Percentiles rank a stretch among this genome's conserved stretches.
phyloP scores from a whole-genome alignment of 805 yeast species.

The Pichia manshurica region DNA sequence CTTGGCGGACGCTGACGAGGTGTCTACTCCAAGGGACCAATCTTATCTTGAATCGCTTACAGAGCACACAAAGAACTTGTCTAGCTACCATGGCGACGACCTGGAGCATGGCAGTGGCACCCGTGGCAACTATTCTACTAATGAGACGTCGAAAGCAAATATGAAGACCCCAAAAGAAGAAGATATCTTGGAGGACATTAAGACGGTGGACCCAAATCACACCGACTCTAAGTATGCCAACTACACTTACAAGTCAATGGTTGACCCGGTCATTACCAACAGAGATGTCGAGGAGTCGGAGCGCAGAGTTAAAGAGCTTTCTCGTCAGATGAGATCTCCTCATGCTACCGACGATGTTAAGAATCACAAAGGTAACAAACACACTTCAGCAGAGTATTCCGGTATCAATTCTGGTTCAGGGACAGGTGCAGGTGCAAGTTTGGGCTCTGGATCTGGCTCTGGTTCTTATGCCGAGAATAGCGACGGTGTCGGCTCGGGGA shows the following conservation, averaged over 20 bases:
- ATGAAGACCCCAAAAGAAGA: neutral
- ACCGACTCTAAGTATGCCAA: slow-evolving; percentile 13
- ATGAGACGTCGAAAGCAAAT: neutral
- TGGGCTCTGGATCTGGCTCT: no score
- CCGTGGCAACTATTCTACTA: neutral
- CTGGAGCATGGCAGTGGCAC: neutral
- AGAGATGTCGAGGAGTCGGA: slow-evolving; percentile 17
- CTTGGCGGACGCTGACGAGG: neutral
- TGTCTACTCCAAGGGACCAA: slow-evolving; percentile 12
- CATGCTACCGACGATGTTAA: neutral
- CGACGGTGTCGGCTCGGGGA: neutral
- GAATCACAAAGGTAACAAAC: neutral
- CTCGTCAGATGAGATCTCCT: neutral
- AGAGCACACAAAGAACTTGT: slow-evolving; percentile 7
- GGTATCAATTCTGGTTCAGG: no score
- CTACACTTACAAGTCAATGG: slow-evolving; percentile 25
- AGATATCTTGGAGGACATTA: neutral
- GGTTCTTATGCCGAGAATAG: neutral
- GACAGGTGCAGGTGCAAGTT: no score
- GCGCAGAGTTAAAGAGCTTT: neutral
- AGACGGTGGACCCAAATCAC: neutral
- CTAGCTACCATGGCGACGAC: neutral
- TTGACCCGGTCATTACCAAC: slow-evolving; percentile 23
- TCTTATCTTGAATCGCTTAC: slow-evolving; percentile 6
- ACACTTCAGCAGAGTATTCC: no score